Evolutionary conservation across 1,284 basidiomycete genomes (phyloP).

Genomic region (Ganoderma lingzhi): DNA sequence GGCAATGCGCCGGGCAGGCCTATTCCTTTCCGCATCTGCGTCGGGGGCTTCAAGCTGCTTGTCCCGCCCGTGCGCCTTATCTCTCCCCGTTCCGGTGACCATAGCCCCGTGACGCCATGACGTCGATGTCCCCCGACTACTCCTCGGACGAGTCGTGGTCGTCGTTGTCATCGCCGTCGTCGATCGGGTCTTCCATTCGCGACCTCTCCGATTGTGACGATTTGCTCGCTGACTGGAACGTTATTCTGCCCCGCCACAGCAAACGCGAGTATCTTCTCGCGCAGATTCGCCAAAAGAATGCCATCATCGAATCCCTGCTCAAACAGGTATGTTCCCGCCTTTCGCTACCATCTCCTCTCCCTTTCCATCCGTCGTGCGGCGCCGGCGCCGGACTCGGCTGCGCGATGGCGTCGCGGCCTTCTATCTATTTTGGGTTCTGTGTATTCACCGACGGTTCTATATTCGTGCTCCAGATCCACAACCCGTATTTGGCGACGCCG

Average conservation of each 20-base stretch:
- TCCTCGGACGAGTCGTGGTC: slow-evolving; percentile 10
- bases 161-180: slow-evolving; percentile 10
- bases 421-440: slow-evolving; percentile 9
- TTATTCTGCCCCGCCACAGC: slow-evolving; percentile 51
- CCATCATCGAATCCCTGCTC: slow-evolving; percentile 81
- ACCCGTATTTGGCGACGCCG: slow-evolving; percentile 79
- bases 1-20: neutral
- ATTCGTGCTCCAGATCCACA: slow-evolving; percentile 62
- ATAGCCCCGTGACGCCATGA: neutral
- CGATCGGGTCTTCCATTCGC: slow-evolving; percentile 12
- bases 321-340: slow-evolving; percentile 64
- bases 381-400: slow-evolving; percentile 6
- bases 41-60: neutral
- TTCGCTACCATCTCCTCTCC: neutral
- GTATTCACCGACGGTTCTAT: slow-evolving; percentile 10
- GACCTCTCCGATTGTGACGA: slow-evolving; percentile 35
- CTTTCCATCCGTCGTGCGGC: neutral
- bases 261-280: slow-evolving; percentile 84
- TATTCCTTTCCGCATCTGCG: neutral
- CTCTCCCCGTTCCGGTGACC: neutral
- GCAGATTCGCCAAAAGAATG: slow-evolving; percentile 84
- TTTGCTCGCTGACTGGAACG: slow-evolving; percentile 41
- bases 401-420: neutral
- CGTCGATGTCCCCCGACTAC: slow-evolving; percentile 14
- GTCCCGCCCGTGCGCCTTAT: neutral